Evolutionary conservation across 2,329 filamentous ascomycete species (phyloP).

Genomic region (Hypomyces rosellus): DNA sequence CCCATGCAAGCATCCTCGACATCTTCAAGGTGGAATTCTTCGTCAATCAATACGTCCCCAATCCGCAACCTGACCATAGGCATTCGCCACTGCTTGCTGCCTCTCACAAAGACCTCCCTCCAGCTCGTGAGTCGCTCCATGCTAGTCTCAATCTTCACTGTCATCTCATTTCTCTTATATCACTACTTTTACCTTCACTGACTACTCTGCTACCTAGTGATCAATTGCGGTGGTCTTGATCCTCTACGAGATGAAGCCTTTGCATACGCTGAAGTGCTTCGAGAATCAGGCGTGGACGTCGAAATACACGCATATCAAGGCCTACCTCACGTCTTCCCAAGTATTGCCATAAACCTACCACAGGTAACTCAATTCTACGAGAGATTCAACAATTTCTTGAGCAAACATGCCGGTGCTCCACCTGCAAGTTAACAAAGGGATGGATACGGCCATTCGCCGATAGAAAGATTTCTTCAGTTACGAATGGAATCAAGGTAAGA

Average conservation of each 20-base stretch:
- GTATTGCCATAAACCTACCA: background rate
- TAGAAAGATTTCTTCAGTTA: too few species aligned
- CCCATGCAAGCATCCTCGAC: conserved; percentile 24
- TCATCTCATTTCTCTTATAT: background rate
- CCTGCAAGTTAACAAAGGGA: too few species aligned
- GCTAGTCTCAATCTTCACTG: background rate
- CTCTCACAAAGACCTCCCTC: background rate
- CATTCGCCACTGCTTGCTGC: background rate
- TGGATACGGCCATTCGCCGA: too few species aligned
- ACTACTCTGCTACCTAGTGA: conserved; percentile 18
- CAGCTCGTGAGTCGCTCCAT: background rate
- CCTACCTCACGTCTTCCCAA: conserved; percentile 30
- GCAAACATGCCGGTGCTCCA: background rate
- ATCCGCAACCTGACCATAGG: conserved; percentile 11
- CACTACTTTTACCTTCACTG: background rate
- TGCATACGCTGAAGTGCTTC: conserved; percentile 31
- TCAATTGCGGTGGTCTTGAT: conserved; percentile 30
- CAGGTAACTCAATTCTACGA: background rate
- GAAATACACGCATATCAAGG: conserved; percentile 28
- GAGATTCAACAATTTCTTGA: background rate
- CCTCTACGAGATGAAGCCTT: conserved; percentile 32
- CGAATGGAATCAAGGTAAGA: too few species aligned
- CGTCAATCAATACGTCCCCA: conserved; percentile 26
- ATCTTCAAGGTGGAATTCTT: conserved; percentile 28
- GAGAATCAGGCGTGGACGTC: conserved; percentile 25